These are phyloP conservation scores for Prunus kanzakura DNA, from an alignment of 306 rosid species.

Conservation along the genomic window DNA sequence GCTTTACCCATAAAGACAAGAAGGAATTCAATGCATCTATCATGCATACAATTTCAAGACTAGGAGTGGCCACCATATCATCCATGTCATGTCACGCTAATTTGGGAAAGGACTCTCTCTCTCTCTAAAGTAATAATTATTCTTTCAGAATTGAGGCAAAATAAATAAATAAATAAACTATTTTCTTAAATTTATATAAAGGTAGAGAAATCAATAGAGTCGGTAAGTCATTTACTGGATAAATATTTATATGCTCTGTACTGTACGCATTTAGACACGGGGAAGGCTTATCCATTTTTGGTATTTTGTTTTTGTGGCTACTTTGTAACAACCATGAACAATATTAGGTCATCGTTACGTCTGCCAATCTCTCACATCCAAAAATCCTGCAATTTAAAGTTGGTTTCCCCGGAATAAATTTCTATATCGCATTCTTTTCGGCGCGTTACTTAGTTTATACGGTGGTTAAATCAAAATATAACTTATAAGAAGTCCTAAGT, in stretches of 20 bases:
- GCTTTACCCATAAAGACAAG: neutral
- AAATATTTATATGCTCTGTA: neutral
- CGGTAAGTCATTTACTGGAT: neutral
- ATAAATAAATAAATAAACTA: too few relatives aligned
- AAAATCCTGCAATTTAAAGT: neutral
- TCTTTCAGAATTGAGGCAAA: too few relatives aligned
- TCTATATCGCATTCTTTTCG: too few relatives aligned
- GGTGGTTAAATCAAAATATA: too few relatives aligned
- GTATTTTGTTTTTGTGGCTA: neutral
- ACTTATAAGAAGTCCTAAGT: neutral
- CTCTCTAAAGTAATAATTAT: too few relatives aligned
- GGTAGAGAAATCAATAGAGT: too few relatives aligned
- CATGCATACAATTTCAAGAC: too few relatives aligned
- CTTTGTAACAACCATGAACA: neutral
- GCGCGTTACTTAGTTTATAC: too few relatives aligned
- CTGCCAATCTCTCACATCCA: neutral
- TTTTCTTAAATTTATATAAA: too few relatives aligned
- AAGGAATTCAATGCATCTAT: too few relatives aligned
- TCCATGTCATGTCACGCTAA: neutral
- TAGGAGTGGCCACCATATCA: neutral
- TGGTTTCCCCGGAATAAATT: neutral
- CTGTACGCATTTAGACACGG: neutral
- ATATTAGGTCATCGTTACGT: neutral
- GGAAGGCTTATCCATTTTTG: neutral
- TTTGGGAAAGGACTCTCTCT: too few relatives aligned